Percentiles rank a stretch among this genome's conserved stretches.
Conservation (phyloP, 805 yeast genomes). For the Pichia eremophila region DNA sequence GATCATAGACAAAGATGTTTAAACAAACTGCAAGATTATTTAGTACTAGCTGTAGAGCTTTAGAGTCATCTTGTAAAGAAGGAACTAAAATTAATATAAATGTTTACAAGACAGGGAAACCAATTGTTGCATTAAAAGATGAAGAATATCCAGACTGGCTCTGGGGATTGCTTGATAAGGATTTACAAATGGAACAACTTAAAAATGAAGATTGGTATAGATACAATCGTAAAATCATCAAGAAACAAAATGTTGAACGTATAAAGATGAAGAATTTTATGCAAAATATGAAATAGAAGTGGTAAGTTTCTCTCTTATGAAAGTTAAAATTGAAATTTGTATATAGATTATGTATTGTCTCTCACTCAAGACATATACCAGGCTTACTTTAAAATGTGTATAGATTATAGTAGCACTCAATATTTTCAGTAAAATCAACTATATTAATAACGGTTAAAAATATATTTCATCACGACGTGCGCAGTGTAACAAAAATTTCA, state of each 20-base stretch:
- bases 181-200: conserved; percentile 46
- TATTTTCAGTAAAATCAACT: too few species aligned
- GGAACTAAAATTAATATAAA: conserved; percentile 69
- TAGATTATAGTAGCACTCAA: too few species aligned
- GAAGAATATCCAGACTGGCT: conserved; percentile 91
- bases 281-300: conserved; percentile 23
- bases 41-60: conserved; percentile 10
- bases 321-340: too few species aligned
- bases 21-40: conserved; percentile 12
- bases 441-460: too few species aligned
- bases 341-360: too few species aligned
- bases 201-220: conserved; percentile 48
- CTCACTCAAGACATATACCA: too few species aligned
- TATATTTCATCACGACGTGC: too few species aligned
- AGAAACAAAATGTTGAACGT: conserved; percentile 55
- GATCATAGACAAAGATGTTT: background rate
- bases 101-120: conserved; percentile 71
- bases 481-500: too few species aligned
- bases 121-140: conserved; percentile 82
- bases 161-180: conserved; percentile 72
- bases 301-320: too few species aligned
- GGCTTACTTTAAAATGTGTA: too few species aligned
- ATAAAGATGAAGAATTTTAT: conserved; percentile 77
- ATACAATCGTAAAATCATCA: conserved; percentile 60
- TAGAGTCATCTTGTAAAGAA: conserved; percentile 48